Evolutionary conservation across 306 rosid species (phyloP).

Genomic region (Castanopsis chinensis): DNA sequence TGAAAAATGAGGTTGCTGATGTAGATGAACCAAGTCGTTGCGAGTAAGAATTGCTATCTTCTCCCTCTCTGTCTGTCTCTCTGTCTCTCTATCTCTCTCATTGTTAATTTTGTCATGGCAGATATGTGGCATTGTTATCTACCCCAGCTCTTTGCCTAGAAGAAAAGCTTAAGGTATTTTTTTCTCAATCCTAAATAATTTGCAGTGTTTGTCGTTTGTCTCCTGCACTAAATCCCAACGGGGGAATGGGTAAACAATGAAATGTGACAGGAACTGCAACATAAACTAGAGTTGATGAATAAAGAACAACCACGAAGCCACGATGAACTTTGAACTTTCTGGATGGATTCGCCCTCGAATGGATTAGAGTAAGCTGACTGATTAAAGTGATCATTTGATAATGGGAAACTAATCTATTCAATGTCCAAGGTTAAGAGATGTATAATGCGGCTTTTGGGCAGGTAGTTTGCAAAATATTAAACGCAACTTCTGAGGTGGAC

Average conservation of each 20-base stretch:
- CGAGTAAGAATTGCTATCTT: constrained; percentile 62
- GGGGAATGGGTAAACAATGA: constrained; percentile 13
- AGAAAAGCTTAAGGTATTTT: constrained; percentile 77
- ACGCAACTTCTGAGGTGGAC: constrained; percentile 7
- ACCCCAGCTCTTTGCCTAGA: constrained; percentile 80
- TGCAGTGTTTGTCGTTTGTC: background rate
- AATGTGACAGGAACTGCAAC: constrained; percentile 71
- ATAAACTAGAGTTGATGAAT: constrained; percentile 70
- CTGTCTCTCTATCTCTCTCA: constrained; percentile 19
- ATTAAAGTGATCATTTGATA: constrained; percentile 15
- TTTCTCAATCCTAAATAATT: background rate
- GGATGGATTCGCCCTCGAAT: constrained; percentile 6
- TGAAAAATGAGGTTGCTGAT: constrained; percentile 79
- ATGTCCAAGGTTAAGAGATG: constrained; percentile 13
- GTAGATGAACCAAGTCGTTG: constrained; percentile 98
- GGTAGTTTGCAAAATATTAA: constrained; percentile 33
- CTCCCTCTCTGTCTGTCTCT: background rate
- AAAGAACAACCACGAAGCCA: constrained; percentile 58
- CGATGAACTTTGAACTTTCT: constrained; percentile 66
- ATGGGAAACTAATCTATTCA: background rate
- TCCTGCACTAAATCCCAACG: constrained; percentile 15
- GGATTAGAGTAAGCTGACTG: constrained; percentile 26
- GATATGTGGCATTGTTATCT: constrained; percentile 81
- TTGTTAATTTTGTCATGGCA: constrained; percentile 36
- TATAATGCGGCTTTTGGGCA: constrained; percentile 19